These are phyloP conservation scores for Metarhizium brunneum DNA, from an alignment of 2,329 filamentous ascomycete genomes.

Conservation along the genomic window DNA sequence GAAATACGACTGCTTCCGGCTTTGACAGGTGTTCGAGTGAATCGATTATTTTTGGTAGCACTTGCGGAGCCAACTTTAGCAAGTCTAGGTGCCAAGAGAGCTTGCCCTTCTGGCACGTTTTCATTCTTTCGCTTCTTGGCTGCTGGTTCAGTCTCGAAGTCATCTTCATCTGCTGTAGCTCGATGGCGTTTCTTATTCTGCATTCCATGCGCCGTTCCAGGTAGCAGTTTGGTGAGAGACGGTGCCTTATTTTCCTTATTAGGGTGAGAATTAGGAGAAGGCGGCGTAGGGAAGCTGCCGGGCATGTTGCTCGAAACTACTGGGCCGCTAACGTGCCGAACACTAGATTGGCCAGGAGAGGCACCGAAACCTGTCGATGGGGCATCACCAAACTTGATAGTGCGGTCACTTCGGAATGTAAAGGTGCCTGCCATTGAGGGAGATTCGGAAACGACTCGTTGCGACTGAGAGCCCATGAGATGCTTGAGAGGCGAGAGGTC, in stretches of 20 bases:
- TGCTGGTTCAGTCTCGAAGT: slow-evolving; percentile 38
- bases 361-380: slow-evolving; percentile 45
- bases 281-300: slow-evolving; percentile 40
- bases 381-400: slow-evolving; percentile 45
- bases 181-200: slow-evolving; percentile 57
- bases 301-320: slow-evolving; percentile 40
- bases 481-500: slow-evolving; percentile 37
- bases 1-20: slow-evolving; percentile 10
- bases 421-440: slow-evolving; percentile 47
- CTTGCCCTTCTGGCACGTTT: slow-evolving; percentile 39
- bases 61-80: slow-evolving; percentile 23
- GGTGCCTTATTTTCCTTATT: slow-evolving; percentile 49
- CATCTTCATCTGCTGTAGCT: slow-evolving; percentile 47
- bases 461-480: slow-evolving; percentile 17
- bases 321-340: slow-evolving; percentile 51
- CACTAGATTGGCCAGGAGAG: slow-evolving; percentile 48
- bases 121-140: slow-evolving; percentile 51
- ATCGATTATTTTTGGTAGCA: slow-evolving; percentile 25
- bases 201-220: slow-evolving; percentile 52
- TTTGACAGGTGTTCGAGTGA: slow-evolving; percentile 16
- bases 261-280: slow-evolving; percentile 23
- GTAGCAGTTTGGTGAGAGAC: slow-evolving; percentile 23
- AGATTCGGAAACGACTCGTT: slow-evolving; percentile 16
- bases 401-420: slow-evolving; percentile 57
- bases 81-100: slow-evolving; percentile 41